Base-by-base conservation (phyloP, 2,329 filamentous ascomycete genomes). In the Fusarium sambucinum region DNA sequence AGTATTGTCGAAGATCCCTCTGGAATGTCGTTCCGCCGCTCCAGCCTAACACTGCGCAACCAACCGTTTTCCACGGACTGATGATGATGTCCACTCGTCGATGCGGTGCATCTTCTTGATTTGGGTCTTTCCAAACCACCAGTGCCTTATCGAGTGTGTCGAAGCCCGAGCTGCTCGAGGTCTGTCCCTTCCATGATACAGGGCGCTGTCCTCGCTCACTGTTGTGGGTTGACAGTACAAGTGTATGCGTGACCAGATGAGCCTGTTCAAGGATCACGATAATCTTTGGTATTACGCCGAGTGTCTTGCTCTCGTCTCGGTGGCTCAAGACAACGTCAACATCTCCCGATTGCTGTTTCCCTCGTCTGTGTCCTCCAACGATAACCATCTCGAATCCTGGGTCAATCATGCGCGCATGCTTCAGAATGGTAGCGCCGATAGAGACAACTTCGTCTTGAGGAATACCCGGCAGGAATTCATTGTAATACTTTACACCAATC, bases 31-130 rank as follows among this genome's bases (percentile, higher is more conserved):
- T 97, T 2, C 90, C 95, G 1, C 94, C 92, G 17, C 88, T 91
- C 96, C 95, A 98, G 3, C 94, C 94, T 19, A 95, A 81, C 6
- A 98, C 85, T 0, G 94, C 95, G 71, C 94, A 97, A 0, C 96
- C 95, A 0, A 92, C 89, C 1, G 93, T 97, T 57, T 89, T 90
- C 92, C 95, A 97, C 0, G 94, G 93, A 23, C 89, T 89, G 64
- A 98, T 84, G 69, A 98, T 95, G 59, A 98, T 97, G 75, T 98
- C 95, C 2, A 98, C 94, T 45, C 95, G 86, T 21, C 94, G 88
- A 75, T 97, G 95, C 1, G 86, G 85, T 53, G 60, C 54, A 21
- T 57, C 46, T 21, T 61, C 23, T 35, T 50, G 33, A 16, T 47
- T 48, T 2, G 72, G 63, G 33, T 77, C 69, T 75, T 97, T 92